Base-by-base conservation (phyloP, 352 stramenopile genomes). In the Globisporangium canariense region DNA sequence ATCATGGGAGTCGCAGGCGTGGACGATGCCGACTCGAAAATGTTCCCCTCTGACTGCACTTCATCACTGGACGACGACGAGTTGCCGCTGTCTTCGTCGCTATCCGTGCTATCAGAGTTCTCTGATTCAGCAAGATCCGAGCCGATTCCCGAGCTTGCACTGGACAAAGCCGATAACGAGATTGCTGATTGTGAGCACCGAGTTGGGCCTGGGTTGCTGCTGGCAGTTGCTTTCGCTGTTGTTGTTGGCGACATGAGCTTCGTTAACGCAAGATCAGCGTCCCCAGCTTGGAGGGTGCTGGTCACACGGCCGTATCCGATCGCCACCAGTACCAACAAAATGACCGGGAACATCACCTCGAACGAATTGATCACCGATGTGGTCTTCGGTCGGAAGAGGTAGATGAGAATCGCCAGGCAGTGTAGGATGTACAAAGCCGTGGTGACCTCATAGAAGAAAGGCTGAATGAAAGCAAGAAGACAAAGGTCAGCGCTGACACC, bases 301-400 rank as follows among this genome's bases (percentile, higher is more conserved):
- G 83, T 82, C 25, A 94, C 86, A 22, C 86, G 81, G 1, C 86
- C 83, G 60, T 94, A 94, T n/a, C 77, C 81, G 54, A 90, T 77
- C 11, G 86, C 81, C 13, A 91, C 78, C 2, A 94, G 62, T 45
- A 87, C 62, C 3, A 94, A 59, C 18, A 92, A 57, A 1, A 73
- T 68, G 25, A 90, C 49, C 0, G 86, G 86, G 18, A 88, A 88
- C 14, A 72, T 67, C 51, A 92, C 71, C 64, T 94, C 86, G 53
- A 93, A 92, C 55, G 76, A 69, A 49, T 76, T 94, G 41, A 91
- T 74, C 46, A 70, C 41, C 47, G 76, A 86, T 11, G 78, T 78
- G 53, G 46, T 70, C 32, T 81, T 71, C 20, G 73, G 66, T 8
- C 64, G 72, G 56, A 79, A 81, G 49, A 90, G 63, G 65, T 87